Evolutionary conservation across 1,284 basidiomycete species (phyloP).

Genomic region (Pisolithus thermaeus): DNA sequence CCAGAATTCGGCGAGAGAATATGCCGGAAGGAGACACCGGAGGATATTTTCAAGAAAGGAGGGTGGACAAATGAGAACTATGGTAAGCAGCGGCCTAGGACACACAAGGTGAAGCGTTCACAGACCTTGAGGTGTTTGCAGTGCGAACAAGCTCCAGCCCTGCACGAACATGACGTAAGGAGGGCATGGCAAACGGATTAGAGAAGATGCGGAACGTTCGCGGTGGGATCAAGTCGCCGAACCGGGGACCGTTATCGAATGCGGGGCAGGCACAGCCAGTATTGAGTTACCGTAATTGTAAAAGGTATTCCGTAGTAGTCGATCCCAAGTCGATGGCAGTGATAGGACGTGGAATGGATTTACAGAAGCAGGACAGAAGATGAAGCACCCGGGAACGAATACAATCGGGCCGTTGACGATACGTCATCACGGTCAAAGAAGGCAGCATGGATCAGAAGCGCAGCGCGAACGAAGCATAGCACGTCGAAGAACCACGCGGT

Average conservation of each 20-base stretch:
- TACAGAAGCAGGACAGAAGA: too few species aligned
- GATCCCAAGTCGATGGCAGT: too few species aligned
- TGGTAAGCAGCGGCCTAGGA: slow-evolving; percentile 19
- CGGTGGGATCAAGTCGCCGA: background rate
- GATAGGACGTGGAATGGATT: too few species aligned
- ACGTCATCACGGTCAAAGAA: background rate
- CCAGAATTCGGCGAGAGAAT: slow-evolving; percentile 15
- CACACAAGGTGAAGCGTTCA: slow-evolving; percentile 6
- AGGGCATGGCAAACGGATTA: slow-evolving; percentile 5
- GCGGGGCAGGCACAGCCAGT: background rate
- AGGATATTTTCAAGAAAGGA: slow-evolving; percentile 2
- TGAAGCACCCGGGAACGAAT: too few species aligned
- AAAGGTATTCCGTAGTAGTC: background rate
- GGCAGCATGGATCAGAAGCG: background rate
- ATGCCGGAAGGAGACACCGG: slow-evolving; percentile 8
- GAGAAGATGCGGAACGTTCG: background rate
- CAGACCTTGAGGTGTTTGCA: slow-evolving; percentile 81
- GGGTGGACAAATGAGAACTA: slow-evolving; percentile 1
- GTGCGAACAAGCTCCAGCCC: slow-evolving; percentile 72
- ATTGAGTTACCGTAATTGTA: background rate
- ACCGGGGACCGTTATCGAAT: background rate
- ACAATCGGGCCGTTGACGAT: slow-evolving; percentile 2
- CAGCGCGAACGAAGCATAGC: background rate
- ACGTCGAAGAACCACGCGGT: background rate
- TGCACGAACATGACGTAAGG: slow-evolving; percentile 24